Evolutionary conservation across 2,329 filamentous ascomycete species (phyloP).

Genomic region (Stagonosporopsis chrysanthemi): DNA sequence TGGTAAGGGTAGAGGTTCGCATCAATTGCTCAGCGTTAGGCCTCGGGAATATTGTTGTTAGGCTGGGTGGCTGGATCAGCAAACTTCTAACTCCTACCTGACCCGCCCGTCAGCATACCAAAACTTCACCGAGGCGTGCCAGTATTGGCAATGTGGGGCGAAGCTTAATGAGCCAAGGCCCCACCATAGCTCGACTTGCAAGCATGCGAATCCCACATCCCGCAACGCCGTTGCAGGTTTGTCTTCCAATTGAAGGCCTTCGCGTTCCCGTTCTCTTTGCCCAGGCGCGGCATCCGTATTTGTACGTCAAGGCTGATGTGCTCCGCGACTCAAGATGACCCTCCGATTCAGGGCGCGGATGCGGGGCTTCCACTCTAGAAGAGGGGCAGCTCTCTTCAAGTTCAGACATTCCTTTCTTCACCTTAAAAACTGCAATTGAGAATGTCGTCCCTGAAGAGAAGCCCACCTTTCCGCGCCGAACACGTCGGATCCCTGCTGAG

Average conservation of each 20-base stretch:
- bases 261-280: conserved; percentile 14
- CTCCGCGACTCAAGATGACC: conserved; percentile 22
- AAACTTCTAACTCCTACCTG: not conserved
- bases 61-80: not conserved
- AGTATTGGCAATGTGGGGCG: conserved; percentile 11
- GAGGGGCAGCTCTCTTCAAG: conserved; percentile 28
- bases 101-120: not conserved
- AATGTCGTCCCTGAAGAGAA: conserved; percentile 44
- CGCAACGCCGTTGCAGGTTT: conserved; percentile 14
- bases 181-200: conserved; percentile 30
- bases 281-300: conserved; percentile 18
- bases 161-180: conserved; percentile 17
- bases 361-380: conserved; percentile 33
- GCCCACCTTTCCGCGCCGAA: conserved; percentile 73
- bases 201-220: conserved; percentile 30
- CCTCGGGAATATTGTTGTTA: not conserved
- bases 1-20: not conserved
- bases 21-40: not conserved
- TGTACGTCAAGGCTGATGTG: conserved; percentile 17
- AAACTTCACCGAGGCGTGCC: not conserved
- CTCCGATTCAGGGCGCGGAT: conserved; percentile 27
- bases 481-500: conserved; percentile 76
- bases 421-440: conserved; percentile 37
- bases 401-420: conserved; percentile 6
- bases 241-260: conserved; percentile 33